A percentile compares a stretch with the other conserved stretches of the same genome.
These are phyloP conservation scores for Colletotrichum tofieldiae DNA, from an alignment of 2,329 filamentous ascomycete genomes.

Conservation along the genomic window DNA sequence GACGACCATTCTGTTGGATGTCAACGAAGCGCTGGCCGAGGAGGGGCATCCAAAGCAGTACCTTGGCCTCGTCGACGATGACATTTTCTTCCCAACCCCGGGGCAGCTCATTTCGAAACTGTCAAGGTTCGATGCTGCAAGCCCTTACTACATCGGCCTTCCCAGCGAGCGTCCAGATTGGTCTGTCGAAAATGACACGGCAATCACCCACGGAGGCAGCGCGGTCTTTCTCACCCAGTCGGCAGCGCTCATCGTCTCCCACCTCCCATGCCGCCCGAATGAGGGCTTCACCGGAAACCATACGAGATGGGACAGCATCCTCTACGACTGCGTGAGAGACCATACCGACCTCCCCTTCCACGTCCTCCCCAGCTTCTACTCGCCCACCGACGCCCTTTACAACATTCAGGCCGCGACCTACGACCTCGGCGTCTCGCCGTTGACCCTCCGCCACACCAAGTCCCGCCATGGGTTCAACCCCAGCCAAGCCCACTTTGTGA, in stretches of 20 bases:
- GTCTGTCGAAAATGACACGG: constrained; percentile 54
- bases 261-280: constrained; percentile 54
- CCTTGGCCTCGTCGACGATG: constrained; percentile 62
- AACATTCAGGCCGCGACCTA: constrained; percentile 51
- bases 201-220: constrained; percentile 61
- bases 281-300: constrained; percentile 45
- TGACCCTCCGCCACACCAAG: constrained; percentile 58
- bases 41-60: constrained; percentile 57
- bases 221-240: constrained; percentile 59
- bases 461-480: constrained; percentile 57
- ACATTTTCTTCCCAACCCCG: constrained; percentile 63
- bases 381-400: constrained; percentile 54
- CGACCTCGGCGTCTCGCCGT: constrained; percentile 58
- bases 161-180: constrained; percentile 62
- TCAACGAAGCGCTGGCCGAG: constrained; percentile 53
- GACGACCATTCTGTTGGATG: constrained; percentile 52
- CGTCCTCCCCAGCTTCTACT: constrained; percentile 61
- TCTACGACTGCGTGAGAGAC: constrained; percentile 58
- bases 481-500: constrained; percentile 59
- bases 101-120: constrained; percentile 57
- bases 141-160: constrained; percentile 59
- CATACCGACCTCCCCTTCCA: constrained; percentile 56
- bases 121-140: constrained; percentile 48
- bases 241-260: constrained; percentile 53
- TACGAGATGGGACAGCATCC: constrained; percentile 57